Evolutionary conservation across 2,329 filamentous ascomycete genomes (phyloP).

Genomic region (Aspergillus fijiensis): DNA sequence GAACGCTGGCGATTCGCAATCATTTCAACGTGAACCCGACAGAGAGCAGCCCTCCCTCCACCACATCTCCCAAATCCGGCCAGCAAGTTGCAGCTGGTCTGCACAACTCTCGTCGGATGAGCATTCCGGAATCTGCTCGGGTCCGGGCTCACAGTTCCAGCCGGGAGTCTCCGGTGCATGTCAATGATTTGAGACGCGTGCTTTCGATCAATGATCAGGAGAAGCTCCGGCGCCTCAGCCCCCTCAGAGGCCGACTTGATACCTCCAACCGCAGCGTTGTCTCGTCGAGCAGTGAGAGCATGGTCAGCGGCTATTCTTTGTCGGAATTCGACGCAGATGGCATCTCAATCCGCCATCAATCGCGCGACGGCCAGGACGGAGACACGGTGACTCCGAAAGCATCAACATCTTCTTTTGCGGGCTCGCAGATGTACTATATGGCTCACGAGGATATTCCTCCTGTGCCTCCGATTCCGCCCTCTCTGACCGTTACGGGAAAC

Average conservation of each 20-base stretch:
- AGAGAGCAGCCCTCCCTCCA: constrained; percentile 33
- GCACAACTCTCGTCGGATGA: constrained; percentile 36
- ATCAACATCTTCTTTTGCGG: constrained; percentile 20
- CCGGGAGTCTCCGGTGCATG: constrained; percentile 47
- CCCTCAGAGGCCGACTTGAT: constrained; percentile 42
- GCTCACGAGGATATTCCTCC: constrained; percentile 43
- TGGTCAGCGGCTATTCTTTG: constrained; percentile 42
- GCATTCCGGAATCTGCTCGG: constrained; percentile 37
- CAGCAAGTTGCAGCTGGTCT: constrained; percentile 28
- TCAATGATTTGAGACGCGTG: constrained; percentile 51
- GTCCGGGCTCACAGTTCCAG: constrained; percentile 41
- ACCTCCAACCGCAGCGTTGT: constrained; percentile 34
- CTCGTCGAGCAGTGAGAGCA: constrained; percentile 47
- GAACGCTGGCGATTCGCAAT: constrained; percentile 46
- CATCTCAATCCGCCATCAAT: constrained; percentile 30
- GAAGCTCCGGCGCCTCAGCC: constrained; percentile 41
- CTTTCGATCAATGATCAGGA: constrained; percentile 42
- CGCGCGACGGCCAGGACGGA: constrained; percentile 24
- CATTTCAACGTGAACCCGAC: constrained; percentile 31
- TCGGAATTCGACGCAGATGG: constrained; percentile 36
- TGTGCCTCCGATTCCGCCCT: constrained; percentile 47
- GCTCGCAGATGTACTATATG: constrained; percentile 8
- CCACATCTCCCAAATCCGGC: constrained; percentile 22
- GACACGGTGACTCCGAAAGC: constrained; percentile 37
- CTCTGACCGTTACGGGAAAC: constrained; percentile 43